These are phyloP conservation scores for Metrosideros polymorpha DNA, from an alignment of 441 rosid species.

Conservation along the genomic window DNA sequence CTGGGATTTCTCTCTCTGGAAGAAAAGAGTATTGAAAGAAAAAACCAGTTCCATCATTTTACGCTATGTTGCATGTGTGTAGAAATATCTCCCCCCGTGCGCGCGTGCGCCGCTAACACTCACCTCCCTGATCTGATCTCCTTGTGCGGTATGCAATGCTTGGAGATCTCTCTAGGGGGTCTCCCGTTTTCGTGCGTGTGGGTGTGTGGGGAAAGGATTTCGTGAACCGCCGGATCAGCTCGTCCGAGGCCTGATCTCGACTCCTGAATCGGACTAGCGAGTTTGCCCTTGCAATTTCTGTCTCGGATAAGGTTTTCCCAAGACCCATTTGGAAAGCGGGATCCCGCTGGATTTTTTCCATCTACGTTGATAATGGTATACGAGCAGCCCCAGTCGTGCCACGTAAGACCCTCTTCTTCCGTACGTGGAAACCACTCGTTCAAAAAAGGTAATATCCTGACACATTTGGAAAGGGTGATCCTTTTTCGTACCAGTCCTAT, in stretches of 20 bases:
- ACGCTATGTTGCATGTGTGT: neutral
- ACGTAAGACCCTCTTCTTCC: fast-evolving
- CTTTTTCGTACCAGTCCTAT: fast-evolving
- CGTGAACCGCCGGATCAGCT: neutral
- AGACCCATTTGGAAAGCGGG: neutral
- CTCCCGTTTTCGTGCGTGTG: neutral
- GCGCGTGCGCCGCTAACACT: neutral
- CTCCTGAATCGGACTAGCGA: neutral
- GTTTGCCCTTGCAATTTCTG: neutral
- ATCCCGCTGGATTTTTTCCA: neutral
- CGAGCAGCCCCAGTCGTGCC: fast-evolving
- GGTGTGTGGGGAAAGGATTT: neutral
- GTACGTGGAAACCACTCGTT: neutral
- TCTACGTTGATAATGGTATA: too few relatives aligned
- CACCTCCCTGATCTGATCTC: neutral
- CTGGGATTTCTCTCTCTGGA: conserved; percentile 3
- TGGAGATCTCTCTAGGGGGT: neutral
- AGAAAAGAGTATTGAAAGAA: neutral
- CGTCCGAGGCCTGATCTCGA: too few relatives aligned
- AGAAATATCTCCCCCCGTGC: neutral
- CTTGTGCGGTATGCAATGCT: neutral
- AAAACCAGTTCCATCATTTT: conserved; percentile 44
- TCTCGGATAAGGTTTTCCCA: neutral
- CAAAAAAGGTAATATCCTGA: neutral
- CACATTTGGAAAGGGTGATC: neutral